These are phyloP conservation scores for Vigna unguiculata DNA, from an alignment of 306 rosid species.

Conservation along the genomic window DNA sequence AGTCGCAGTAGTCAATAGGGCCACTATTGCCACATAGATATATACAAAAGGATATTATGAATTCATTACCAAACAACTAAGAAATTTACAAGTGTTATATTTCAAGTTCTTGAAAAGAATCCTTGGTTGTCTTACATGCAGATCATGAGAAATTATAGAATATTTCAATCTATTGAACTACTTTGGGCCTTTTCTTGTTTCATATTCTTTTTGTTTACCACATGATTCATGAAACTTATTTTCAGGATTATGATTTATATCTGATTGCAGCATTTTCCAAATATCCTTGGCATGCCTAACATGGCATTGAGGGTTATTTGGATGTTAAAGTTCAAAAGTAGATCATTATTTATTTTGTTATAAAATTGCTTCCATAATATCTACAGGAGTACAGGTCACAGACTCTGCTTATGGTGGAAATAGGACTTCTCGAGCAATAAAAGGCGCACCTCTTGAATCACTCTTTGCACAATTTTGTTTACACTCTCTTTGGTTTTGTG, in stretches of 20 bases:
- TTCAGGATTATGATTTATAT: no score
- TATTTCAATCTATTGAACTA: no score
- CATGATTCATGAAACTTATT: no score
- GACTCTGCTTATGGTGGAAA: conserved; percentile 45
- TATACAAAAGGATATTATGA: not conserved
- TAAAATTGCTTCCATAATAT: conserved; percentile 23
- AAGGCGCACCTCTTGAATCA: conserved; percentile 78
- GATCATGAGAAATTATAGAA: not conserved
- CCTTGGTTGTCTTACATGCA: not conserved
- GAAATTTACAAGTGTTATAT: not conserved
- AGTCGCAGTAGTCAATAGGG: no score
- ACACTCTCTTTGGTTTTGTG: conserved; percentile 79
- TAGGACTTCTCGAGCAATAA: conserved; percentile 64
- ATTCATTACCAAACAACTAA: not conserved
- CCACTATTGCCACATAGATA: not conserved
- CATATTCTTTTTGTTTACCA: no score
- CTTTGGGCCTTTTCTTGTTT: no score
- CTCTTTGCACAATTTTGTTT: conserved; percentile 84
- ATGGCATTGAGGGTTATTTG: not conserved
- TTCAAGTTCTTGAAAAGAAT: not conserved
- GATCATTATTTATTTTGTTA: conserved; percentile 16
- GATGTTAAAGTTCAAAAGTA: not conserved
- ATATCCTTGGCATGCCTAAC: no score
- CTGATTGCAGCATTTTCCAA: no score
- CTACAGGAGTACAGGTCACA: conserved; percentile 54